Evolutionary conservation across 2,329 filamentous ascomycete species (phyloP).

Genomic region (Blastomyces parvus): DNA sequence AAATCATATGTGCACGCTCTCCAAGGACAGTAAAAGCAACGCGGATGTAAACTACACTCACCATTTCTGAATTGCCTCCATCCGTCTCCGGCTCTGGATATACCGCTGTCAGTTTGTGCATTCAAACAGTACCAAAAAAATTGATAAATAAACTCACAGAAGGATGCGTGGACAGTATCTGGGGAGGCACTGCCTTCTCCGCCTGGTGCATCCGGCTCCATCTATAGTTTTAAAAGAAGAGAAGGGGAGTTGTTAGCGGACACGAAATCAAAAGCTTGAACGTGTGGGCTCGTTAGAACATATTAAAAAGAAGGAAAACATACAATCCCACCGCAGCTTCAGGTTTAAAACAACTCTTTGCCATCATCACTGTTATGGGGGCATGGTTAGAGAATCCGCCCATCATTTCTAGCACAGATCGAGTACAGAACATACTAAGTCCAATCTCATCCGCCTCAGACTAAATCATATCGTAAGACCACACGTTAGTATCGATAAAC

Average conservation of each 20-base stretch:
- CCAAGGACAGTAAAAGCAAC: neutral
- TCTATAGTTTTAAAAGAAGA: conserved; percentile 17
- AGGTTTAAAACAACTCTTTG: conserved; percentile 51
- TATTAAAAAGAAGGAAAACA: conserved; percentile 17
- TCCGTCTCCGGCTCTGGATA: conserved; percentile 41
- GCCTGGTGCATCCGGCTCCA: conserved; percentile 45
- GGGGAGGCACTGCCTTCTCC: conserved; percentile 40
- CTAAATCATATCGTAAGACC: conserved; percentile 20
- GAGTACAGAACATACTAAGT: conserved; percentile 31
- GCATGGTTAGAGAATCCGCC: conserved; percentile 9
- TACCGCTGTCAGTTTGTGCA: conserved; percentile 9
- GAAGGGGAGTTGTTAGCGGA: neutral
- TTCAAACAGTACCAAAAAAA: neutral
- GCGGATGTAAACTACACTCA: conserved; percentile 17
- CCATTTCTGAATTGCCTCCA: conserved; percentile 47
- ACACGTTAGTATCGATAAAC: neutral
- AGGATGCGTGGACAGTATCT: conserved; percentile 54
- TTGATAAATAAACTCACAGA: conserved; percentile 27
- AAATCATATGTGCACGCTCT: neutral
- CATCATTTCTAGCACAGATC: neutral
- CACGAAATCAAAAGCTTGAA: neutral
- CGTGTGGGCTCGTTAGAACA: neutral
- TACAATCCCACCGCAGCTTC: conserved; percentile 45
- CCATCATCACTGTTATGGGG: conserved; percentile 46
- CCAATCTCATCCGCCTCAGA: conserved; percentile 55